Evolutionary conservation across 306 rosid species (phyloP).

Genomic region (Vigna hirtella): DNA sequence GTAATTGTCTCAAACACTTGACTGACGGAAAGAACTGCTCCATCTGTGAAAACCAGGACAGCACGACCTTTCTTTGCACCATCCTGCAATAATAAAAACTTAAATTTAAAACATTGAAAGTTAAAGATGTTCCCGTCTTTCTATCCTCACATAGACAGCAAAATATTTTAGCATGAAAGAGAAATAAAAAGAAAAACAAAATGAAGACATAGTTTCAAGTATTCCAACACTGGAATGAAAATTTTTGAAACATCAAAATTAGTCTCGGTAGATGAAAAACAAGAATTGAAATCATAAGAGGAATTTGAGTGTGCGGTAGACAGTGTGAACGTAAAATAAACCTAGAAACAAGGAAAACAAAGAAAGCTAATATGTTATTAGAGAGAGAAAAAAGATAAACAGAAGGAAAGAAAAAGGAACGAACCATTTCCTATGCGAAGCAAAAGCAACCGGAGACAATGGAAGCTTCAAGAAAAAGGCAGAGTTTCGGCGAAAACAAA

Average conservation of each 20-base stretch:
- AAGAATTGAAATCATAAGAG: background rate
- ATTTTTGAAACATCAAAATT: background rate
- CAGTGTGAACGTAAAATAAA: background rate
- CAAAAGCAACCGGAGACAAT: background rate
- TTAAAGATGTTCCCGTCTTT: background rate
- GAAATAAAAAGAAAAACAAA: background rate
- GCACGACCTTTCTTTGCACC: conserved; percentile 44
- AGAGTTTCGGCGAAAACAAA: background rate
- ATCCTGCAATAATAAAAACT: conserved; percentile 47
- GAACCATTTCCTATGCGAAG: conserved; percentile 24
- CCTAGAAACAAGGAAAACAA: background rate
- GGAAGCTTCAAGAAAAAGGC: conserved; percentile 29
- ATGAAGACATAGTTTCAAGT: background rate
- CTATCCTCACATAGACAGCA: background rate
- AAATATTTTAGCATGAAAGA: background rate
- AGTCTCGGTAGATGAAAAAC: background rate
- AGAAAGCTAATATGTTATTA: background rate
- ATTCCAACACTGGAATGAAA: background rate
- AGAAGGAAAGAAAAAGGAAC: background rate
- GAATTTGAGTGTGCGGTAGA: background rate
- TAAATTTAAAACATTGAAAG: background rate
- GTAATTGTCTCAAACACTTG: conserved; percentile 52
- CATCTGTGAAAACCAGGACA: conserved; percentile 75
- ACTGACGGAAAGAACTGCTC: conserved; percentile 57
- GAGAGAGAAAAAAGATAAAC: background rate